phyloP scores from a whole-genome alignment of 192 early-diverging fungal genomes.

The Coemansia sp. region DNA sequence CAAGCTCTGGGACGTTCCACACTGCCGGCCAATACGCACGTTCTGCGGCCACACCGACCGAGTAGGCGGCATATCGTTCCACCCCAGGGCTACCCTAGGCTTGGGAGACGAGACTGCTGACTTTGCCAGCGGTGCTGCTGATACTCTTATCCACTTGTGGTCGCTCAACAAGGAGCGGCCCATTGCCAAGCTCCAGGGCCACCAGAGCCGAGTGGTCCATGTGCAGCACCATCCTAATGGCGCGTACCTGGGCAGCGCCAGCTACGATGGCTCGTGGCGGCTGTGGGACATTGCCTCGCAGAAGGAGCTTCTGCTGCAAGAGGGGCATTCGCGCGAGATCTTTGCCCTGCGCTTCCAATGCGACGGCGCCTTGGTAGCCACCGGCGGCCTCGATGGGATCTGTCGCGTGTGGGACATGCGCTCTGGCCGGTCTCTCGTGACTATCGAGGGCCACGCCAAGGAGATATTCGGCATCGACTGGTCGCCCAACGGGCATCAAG shows the following conservation, averaged over 20 bases:
- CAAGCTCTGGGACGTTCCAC: conserved; percentile 86
- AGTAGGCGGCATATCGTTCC: conserved; percentile 85
- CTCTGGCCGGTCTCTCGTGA: conserved; percentile 84
- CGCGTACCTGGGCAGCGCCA: conserved; percentile 67
- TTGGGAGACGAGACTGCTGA: conserved; percentile 57
- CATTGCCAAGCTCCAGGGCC: conserved; percentile 74
- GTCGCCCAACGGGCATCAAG: conserved; percentile 88
- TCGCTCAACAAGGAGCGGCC: conserved; percentile 77
- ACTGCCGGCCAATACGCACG: conserved; percentile 58
- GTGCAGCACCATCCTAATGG: conserved; percentile 92
- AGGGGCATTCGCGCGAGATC: conserved; percentile 93
- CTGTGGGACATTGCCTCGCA: conserved; percentile 88
- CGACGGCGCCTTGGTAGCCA: conserved; percentile 88
- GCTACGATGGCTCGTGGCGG: conserved; percentile 86
- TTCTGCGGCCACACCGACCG: conserved; percentile 83
- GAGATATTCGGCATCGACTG: conserved; percentile 88
- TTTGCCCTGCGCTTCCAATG: conserved; percentile 89
- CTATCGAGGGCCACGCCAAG: conserved; percentile 87
- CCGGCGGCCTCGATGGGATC: conserved; percentile 87
- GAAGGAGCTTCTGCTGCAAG: conserved; percentile 81
- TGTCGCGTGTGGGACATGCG: conserved; percentile 96
- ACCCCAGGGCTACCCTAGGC: conserved; percentile 71
- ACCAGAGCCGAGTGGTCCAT: conserved; percentile 76
- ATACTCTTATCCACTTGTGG: conserved; percentile 80
- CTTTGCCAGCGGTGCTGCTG: conserved; percentile 81